Evolutionary conservation across 2,329 filamentous ascomycete species (phyloP), one percentile per base, ranked within the genome.

Genomic region (Aspergillus bombycis): DNA sequence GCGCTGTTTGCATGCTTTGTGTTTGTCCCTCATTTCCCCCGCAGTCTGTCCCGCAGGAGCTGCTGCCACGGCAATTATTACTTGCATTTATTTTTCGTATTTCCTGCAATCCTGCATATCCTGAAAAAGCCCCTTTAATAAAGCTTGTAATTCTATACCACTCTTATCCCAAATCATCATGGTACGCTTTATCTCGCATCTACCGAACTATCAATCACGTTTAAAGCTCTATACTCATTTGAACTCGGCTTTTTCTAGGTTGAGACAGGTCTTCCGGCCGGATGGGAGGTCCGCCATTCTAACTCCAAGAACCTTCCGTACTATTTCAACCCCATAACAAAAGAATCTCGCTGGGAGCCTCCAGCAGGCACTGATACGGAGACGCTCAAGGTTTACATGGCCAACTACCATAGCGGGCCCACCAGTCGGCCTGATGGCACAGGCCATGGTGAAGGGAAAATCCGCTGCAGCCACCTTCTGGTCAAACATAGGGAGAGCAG

Each of bases 301-400:
- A 96, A 97, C 84, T 96, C 93, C 80, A 98, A 97, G 84, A 96
- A 96, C 82, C 90, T 98, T 41, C 95, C 95, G 43, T 99, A 99
- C 85, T 99, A 98, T 84, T 98, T 97, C 90, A 96, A 97, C 81
- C 84, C 90, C 53, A 82, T 81, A 70, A 92, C 93, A 67, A 94
- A 94, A 78, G 89, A 93, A 77, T 98, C 95, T 67, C 88, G 92
- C 81, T 99, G 95, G 95, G 95, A 98, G 77, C 94, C 95, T 3
- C 95, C 95, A 10, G 78, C 87, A 52, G 92, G 90, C 68, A 95
- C 94, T 71, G 92, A 99, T 81, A 91, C 91, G 62, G 93, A 97
- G 72, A 93, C 91, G 81, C 88, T 99, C 68, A 98, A 97, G 85
- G 80, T 88, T 66, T 97, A 96, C 84, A 98, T 99, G 93, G 93